Conservation (phyloP, 495 filamentous ascomycete species). For the Aspergillus ostianus region DNA sequence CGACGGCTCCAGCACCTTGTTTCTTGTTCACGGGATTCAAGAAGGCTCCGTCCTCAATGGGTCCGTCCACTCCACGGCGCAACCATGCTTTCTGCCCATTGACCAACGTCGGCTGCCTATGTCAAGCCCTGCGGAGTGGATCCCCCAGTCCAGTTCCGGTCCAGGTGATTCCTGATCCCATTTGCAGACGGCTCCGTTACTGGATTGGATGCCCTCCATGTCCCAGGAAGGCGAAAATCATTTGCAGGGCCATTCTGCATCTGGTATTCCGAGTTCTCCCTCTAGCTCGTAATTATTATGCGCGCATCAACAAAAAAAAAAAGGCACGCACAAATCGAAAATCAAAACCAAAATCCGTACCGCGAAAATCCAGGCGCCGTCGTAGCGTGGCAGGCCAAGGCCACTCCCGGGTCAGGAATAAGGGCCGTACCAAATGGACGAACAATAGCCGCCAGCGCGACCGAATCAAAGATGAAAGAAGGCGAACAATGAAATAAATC, state of each 20-base stretch:
- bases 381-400: no score
- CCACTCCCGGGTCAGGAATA: neutral
- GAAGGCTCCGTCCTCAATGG: neutral
- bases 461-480: neutral
- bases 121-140: conserved; percentile 7
- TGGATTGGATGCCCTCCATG: neutral
- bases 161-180: conserved; percentile 4
- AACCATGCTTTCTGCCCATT: conserved; percentile 1
- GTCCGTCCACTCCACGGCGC: neutral
- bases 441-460: neutral
- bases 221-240: conserved; percentile 3
- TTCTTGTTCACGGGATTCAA: conserved; percentile 1
- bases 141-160: neutral
- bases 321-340: neutral
- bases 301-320: neutral
- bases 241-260: conserved; percentile 12
- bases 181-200: neutral
- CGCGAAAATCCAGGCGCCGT: no score
- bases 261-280: conserved; percentile 7
- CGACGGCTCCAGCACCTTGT: conserved; percentile 13
- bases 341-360: no score
- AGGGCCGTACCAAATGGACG: neutral
- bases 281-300: neutral
- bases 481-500: neutral
- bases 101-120: neutral